Base-by-base conservation (phyloP, 352 stramenopile genomes). In the Achlya hypogyna region DNA sequence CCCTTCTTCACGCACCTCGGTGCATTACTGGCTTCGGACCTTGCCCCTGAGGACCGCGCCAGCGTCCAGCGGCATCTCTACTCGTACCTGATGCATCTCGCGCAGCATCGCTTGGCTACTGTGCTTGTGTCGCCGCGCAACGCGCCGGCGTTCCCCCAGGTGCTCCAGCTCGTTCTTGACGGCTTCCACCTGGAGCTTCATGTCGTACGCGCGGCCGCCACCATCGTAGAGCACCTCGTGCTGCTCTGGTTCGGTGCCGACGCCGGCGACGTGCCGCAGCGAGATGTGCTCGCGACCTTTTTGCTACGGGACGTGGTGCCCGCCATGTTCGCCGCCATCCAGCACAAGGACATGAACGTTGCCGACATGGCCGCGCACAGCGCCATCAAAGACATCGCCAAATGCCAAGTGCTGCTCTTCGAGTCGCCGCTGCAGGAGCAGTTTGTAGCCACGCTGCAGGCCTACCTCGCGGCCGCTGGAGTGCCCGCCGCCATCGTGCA, bases 61-160 rank as follows among this genome's bases (percentile, higher is more conserved):
- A 73, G 78, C 23, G 78, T 85, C 29, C 85, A 91, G 63, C 91
- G 91, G 72, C 89, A 92, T 64, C 35, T 94, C 53, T 92, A 86
- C 72, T 77, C 79, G 66, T 91, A 92, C 69, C 51, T 92, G 56
- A 72, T 91, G 22, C 84, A 94, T 62, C 54, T 94, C 18, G 70
- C 85, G 22, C 75, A 77, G 31, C 83, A 94, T 73, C 70, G 84
- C n/a, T 70, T 94, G 20, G 81, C 88, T 27, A 52, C 60, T 0
- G 82, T 94, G 47, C 70, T 92, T 49, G 72, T 89, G 23, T 89
- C 80, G 53, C 53, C 75, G 0, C 79, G 77, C n/a, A 94, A 94
- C 62, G 75, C 76, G 3, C 69, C 51, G 5, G 79, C 89, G 68
- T 58, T 92, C 2, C 78, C 88, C 43, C 87, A 78, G 23, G 72